A percentile compares a stretch with the other conserved stretches of the same genome.
phyloP scores from a whole-genome alignment of 305 asterid genomes.

The Ruellia speciosa region DNA sequence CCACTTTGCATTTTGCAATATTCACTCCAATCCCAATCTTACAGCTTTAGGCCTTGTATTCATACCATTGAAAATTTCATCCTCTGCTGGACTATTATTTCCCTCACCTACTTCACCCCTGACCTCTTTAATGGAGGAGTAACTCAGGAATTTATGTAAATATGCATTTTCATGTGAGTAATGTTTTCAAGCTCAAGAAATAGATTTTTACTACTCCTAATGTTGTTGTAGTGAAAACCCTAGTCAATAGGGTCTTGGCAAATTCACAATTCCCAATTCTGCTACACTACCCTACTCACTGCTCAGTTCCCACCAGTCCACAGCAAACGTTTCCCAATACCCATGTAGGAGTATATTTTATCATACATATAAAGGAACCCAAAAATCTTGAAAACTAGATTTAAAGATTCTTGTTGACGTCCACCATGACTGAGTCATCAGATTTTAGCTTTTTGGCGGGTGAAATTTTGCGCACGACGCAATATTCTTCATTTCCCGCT shows the following conservation, averaged over 20 bases:
- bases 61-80: background rate
- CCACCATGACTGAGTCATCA: conserved; percentile 24
- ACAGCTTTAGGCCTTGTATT: background rate
- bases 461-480: conserved; percentile 22
- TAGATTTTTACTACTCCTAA: no score
- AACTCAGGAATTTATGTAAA: background rate
- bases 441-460: conserved; percentile 33
- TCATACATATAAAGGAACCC: conserved; percentile 18
- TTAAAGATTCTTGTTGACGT: conserved; percentile 43
- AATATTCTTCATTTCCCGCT: conserved; percentile 38
- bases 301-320: no score
- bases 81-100: background rate
- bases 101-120: conserved; percentile 4
- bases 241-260: background rate
- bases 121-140: background rate
- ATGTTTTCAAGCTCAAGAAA: no score
- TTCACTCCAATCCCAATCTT: background rate
- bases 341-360: conserved; percentile 33
- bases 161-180: background rate
- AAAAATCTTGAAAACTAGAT: conserved; percentile 29
- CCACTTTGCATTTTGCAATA: background rate
- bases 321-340: background rate
- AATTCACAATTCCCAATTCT: conserved; percentile 22
- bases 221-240: background rate
- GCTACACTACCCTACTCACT: conserved; percentile 6